Percentiles rank a stretch among this genome's conserved stretches.
phyloP scores from a whole-genome alignment of 1,139 yeast genomes.

The Taiozyma onychis region DNA sequence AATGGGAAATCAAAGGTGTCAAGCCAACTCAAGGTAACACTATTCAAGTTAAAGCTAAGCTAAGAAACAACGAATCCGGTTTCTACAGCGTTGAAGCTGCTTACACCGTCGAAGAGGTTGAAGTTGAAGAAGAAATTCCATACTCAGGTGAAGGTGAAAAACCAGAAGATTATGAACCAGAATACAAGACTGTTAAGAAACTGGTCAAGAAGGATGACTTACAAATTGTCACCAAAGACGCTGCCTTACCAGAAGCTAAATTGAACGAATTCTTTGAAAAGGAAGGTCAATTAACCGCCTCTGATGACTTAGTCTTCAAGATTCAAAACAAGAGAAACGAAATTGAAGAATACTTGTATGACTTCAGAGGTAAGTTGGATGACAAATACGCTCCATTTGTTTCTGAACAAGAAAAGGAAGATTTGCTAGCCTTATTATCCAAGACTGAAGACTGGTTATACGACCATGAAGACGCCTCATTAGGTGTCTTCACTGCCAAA shows the following conservation, averaged over 20 bases:
- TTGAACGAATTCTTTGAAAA: slow-evolving; percentile 66
- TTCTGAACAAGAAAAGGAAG: slow-evolving; percentile 81
- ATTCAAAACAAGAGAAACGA: slow-evolving; percentile 99
- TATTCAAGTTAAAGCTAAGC: slow-evolving; percentile 85
- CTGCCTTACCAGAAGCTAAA: slow-evolving; percentile 54
- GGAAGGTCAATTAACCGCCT: slow-evolving; percentile 79
- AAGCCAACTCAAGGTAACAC: slow-evolving; percentile 71
- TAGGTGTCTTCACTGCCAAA: slow-evolving; percentile 96
- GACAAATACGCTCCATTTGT: slow-evolving; percentile 90
- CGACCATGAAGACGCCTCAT: slow-evolving; percentile 93
- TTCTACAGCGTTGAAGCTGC: slow-evolving; percentile 92
- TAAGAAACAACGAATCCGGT: slow-evolving; percentile 97
- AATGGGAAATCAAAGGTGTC: slow-evolving; percentile 86
- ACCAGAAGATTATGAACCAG: slow-evolving; percentile 75
- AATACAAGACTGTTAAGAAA: slow-evolving; percentile 88
- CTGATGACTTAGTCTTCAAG: slow-evolving; percentile 95
- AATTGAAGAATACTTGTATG: slow-evolving; percentile 96
- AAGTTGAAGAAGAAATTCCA: slow-evolving; percentile 81
- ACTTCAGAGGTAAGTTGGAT: slow-evolving; percentile 93
- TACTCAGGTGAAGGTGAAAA: slow-evolving; percentile 60
- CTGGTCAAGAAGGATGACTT: slow-evolving; percentile 88
- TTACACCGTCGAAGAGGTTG: slow-evolving; percentile 87
- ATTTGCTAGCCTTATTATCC: slow-evolving; percentile 63
- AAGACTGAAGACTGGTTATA: slow-evolving; percentile 98
- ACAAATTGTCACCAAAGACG: slow-evolving; percentile 50